These are phyloP conservation scores for Lachancea cidri DNA, from an alignment of 805 yeast genomes.

Conservation along the genomic window DNA sequence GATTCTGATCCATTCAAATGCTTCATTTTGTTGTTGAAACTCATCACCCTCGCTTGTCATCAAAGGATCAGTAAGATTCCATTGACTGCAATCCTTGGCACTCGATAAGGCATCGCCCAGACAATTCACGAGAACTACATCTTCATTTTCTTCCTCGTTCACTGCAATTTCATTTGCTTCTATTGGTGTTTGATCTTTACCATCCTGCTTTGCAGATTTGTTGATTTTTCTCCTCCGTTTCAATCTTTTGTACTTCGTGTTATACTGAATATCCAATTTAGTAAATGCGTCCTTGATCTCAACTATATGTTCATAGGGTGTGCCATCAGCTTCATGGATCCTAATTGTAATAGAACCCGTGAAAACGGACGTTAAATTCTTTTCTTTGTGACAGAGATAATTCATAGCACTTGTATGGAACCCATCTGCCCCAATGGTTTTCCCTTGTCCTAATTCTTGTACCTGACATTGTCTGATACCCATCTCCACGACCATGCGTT, in stretches of 20 bases:
- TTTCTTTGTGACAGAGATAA: constrained; percentile 18
- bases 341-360: constrained; percentile 95
- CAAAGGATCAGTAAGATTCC: constrained; percentile 71
- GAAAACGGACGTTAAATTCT: constrained; percentile 41
- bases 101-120: constrained; percentile 74
- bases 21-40: constrained; percentile 50
- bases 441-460: constrained; percentile 42
- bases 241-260: constrained; percentile 83
- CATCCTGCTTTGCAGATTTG: constrained; percentile 38
- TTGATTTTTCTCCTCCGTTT: constrained; percentile 51
- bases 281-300: constrained; percentile 81
- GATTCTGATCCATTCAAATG: constrained; percentile 96
- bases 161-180: constrained; percentile 9
- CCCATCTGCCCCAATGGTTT: constrained; percentile 24
- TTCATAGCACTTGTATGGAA: constrained; percentile 27
- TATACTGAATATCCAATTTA: constrained; percentile 88
- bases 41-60: constrained; percentile 38
- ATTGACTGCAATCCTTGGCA: constrained; percentile 54
- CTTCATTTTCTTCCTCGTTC: constrained; percentile 31
- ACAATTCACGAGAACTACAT: constrained; percentile 43
- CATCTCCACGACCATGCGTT: constrained; percentile 91
- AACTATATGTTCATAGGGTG: constrained; percentile 97
- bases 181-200: constrained; percentile 8
- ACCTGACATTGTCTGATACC: constrained; percentile 86
- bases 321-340: constrained; percentile 96